Conservation (phyloP, 441 rosid species). For the Hura crepitans region DNA sequence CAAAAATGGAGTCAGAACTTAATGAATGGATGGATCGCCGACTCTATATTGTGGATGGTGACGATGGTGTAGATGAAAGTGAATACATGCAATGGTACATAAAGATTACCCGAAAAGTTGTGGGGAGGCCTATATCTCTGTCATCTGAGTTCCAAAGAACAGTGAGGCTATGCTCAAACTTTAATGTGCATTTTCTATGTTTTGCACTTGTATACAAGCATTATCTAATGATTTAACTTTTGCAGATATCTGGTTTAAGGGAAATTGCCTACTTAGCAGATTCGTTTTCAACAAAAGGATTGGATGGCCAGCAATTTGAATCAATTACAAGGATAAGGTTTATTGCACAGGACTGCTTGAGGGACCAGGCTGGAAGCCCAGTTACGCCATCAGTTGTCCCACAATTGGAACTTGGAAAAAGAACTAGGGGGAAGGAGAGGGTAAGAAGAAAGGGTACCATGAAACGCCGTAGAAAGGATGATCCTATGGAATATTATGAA, state of each 20-base stretch:
- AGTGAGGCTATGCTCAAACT: constrained; percentile 34
- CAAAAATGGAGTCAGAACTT: constrained; percentile 85
- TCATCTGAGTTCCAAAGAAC: constrained; percentile 97
- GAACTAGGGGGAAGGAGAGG: constrained; percentile 79
- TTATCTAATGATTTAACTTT: constrained; percentile 14
- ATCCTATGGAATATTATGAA: constrained; percentile 59
- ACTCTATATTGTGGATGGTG: constrained; percentile 57
- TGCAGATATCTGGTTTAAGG: constrained; percentile 74
- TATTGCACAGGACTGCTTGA: constrained; percentile 84
- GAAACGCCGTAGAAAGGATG: constrained; percentile 67
- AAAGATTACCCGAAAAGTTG: constrained; percentile 77
- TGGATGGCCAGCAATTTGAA: constrained; percentile 68
- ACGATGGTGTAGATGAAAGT: constrained; percentile 58
- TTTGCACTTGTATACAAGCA: constrained; percentile 9
- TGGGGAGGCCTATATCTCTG: constrained; percentile 92
- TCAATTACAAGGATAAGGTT: constrained; percentile 66
- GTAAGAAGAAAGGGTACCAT: constrained; percentile 70
- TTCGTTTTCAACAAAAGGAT: constrained; percentile 62
- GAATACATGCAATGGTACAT: constrained; percentile 82
- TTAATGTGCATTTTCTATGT: constrained; percentile 14
- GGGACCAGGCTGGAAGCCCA: constrained; percentile 75
- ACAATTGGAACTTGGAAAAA: constrained; percentile 59
- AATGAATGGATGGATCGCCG: constrained; percentile 78
- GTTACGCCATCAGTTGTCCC: constrained; percentile 35
- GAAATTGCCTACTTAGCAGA: constrained; percentile 85